Base-by-base conservation (phyloP, 2,329 filamentous ascomycete genomes). In the Xylaria sp. region DNA sequence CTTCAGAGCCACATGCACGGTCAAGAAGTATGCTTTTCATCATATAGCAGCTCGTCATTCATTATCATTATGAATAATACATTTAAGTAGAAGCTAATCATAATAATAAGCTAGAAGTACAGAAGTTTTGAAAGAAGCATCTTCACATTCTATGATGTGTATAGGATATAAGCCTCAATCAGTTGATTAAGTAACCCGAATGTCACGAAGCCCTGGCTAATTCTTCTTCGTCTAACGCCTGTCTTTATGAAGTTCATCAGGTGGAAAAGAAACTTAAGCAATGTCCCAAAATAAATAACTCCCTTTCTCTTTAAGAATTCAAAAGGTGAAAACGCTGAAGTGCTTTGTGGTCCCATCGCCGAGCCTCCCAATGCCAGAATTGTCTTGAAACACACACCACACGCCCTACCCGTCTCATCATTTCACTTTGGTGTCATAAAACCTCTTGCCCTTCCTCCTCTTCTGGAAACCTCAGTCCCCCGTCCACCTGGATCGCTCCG, bases 401-500 rank as follows among this genome's bases (percentile, higher is more conserved):
- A 21, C 35, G 32, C 25, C 57, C 53, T 16, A 12, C n/a, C 55
- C 57, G 29, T 44, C 47, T 25, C 50, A 42, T 63, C 42, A 44
- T 47, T 21, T 55, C 47, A 25, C 23, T 54, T 44, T 48, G 5
- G 23, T 60, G 74, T 80, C 76, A 80, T 76, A 74, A 78, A 12
- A 89, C 83, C 75, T 87, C 86, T 73, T 87, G 83, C 3, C 85
- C 87, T 58, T 87, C 86, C 40, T 86, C 82, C 73, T 90, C 88
- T 73, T 90, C 88, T 51, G 86, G 81, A 71, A 90, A 90, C 64
- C 81, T 84, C 44, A 91, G 78, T 1, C 87, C 88, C 5, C 85
- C 87, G 3, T 91, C 86, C 2, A 97, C 87, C 69, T 85, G 78
- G 55, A 98, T 91, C 1, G 91, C 94, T 42, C 86, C 86, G 60